Evolutionary conservation across 352 stramenopile species (phyloP).

Genomic region (Pythium biforme): DNA sequence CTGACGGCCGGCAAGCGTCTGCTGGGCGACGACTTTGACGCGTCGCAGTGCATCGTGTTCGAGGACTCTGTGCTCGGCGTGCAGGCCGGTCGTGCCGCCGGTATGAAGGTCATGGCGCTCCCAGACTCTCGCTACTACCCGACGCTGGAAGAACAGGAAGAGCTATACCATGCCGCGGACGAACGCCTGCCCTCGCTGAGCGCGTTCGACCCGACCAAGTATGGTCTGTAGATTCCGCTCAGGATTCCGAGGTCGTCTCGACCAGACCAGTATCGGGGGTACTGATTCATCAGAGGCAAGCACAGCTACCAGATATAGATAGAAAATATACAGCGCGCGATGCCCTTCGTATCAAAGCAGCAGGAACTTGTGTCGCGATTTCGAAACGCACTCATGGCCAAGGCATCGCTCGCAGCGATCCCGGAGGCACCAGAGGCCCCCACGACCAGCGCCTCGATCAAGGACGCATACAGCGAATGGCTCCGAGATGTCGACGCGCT

Average conservation of each 20-base stretch:
- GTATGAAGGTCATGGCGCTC: conserved; percentile 72
- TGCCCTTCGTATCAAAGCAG: neutral
- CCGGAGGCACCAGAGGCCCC: neutral
- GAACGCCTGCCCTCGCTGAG: conserved; percentile 61
- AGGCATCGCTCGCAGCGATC: neutral
- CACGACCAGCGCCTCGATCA: conserved; percentile 6
- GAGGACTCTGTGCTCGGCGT: conserved; percentile 78
- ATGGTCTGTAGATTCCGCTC: conserved; percentile 14
- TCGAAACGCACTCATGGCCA: neutral
- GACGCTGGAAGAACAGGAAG: conserved; percentile 37
- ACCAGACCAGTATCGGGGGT: too few relatives aligned
- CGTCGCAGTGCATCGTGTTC: conserved; percentile 65
- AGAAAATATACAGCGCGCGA: conserved; percentile 1
- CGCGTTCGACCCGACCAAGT: conserved; percentile 45
- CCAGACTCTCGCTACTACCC: conserved; percentile 68
- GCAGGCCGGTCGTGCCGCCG: conserved; percentile 53
- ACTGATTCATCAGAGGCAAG: neutral
- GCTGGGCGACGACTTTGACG: conserved; percentile 37
- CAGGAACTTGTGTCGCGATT: neutral
- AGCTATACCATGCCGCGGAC: conserved; percentile 57
- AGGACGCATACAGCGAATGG: conserved; percentile 24
- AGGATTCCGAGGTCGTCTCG: too few relatives aligned
- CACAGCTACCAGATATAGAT: conserved; percentile 12
- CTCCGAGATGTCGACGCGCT: conserved; percentile 13
- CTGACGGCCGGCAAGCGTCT: conserved; percentile 57